Conservation (phyloP, 1,284 basidiomycete genomes). For the Ceratobasidium sp. region DNA sequence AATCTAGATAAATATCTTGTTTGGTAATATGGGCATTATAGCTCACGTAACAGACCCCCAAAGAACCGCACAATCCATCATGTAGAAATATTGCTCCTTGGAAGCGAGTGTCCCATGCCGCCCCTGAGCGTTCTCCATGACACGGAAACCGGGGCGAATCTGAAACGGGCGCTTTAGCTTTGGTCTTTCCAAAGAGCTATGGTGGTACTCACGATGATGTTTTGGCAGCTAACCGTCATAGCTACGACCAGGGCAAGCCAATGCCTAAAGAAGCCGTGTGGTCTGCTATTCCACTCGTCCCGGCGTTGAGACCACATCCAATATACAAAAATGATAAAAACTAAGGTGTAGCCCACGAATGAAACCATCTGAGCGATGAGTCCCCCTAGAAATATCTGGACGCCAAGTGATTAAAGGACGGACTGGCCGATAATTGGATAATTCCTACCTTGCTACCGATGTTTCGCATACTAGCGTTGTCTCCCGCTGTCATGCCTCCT, state of each 20-base stretch:
- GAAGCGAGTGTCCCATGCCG: background rate
- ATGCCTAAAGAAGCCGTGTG: conserved; percentile 56
- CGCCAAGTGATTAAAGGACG: conserved; percentile 5
- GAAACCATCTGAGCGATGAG: conserved; percentile 68
- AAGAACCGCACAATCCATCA: background rate
- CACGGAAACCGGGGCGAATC: background rate
- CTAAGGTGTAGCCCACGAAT: conserved; percentile 65
- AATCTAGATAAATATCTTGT: too few relatives aligned
- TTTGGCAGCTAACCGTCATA: conserved; percentile 65
- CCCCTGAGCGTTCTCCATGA: background rate
- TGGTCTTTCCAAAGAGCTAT: background rate
- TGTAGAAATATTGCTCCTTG: conserved; percentile 5
- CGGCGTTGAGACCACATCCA: conserved; percentile 53
- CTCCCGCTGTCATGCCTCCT: background rate
- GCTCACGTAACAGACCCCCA: background rate
- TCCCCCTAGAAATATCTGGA: conserved; percentile 68
- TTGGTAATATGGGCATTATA: background rate
- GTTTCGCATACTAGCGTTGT: conserved; percentile 44
- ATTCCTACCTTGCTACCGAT: conserved; percentile 44
- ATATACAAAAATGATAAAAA: conserved; percentile 66
- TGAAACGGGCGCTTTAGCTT: too few relatives aligned
- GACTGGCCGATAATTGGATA: background rate
- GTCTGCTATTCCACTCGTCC: conserved; percentile 15
- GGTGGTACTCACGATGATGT: conserved; percentile 61
- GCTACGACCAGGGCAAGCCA: conserved; percentile 67